A percentile compares a stretch with the other conserved stretches of the same genome.
Conservation (phyloP, 192 early-diverging fungal species). For the Dissophora globulifera region DNA sequence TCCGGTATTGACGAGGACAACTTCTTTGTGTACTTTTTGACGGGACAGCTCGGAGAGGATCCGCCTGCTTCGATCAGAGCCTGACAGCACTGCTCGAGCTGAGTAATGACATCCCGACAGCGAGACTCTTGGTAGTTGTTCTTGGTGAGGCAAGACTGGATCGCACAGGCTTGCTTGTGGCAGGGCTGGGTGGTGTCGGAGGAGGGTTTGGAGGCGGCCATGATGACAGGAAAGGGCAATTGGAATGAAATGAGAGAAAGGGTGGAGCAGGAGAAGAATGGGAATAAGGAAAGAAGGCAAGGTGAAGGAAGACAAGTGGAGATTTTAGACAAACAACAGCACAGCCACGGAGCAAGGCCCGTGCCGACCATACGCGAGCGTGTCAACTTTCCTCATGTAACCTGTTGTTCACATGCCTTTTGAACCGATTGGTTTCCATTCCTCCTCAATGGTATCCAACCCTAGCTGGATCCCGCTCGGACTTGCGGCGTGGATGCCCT, state of each 20-base stretch:
- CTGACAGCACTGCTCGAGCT: slow-evolving; percentile 60
- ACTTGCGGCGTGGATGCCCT: slow-evolving; percentile 14
- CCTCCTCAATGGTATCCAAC: too few relatives aligned
- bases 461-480: too few relatives aligned
- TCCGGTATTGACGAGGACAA: background rate
- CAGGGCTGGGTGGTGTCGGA: slow-evolving; percentile 34
- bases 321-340: too few relatives aligned
- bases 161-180: slow-evolving; percentile 59
- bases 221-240: background rate
- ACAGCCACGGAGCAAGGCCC: too few relatives aligned
- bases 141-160: slow-evolving; percentile 63
- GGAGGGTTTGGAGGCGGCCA: background rate
- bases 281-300: too few relatives aligned
- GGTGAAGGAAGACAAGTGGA: too few relatives aligned
- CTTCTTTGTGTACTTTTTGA: slow-evolving; percentile 44
- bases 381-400: too few relatives aligned
- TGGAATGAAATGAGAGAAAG: background rate
- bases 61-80: slow-evolving; percentile 50
- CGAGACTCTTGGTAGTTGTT: slow-evolving; percentile 62
- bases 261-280: background rate
- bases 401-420: too few relatives aligned
- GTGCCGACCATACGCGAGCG: too few relatives aligned
- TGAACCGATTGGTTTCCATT: too few relatives aligned
- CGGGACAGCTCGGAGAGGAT: slow-evolving; percentile 54
- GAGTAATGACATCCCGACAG: slow-evolving; percentile 53